Percentiles rank a stretch among this genome's conserved stretches.
These are phyloP conservation scores for Pontederia paniculata DNA, from an alignment of 176 grass and related monocot species.

Conservation along the genomic window DNA sequence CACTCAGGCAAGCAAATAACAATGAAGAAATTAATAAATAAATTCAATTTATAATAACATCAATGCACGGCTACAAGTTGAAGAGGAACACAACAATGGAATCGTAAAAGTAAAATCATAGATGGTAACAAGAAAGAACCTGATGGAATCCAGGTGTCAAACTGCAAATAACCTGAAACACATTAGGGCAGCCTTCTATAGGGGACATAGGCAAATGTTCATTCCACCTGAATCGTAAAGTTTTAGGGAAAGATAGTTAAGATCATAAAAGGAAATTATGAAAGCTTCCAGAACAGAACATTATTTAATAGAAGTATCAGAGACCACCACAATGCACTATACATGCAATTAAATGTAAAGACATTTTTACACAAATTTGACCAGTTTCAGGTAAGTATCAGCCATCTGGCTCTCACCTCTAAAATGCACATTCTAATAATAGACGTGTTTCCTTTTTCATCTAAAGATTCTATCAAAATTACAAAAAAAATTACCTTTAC, in stretches of 20 bases:
- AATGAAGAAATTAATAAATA: too few species aligned
- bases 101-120: slow-evolving; percentile 1
- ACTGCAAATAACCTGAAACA: slow-evolving; percentile 72
- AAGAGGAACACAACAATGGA: not conserved
- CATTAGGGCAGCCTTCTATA: slow-evolving; percentile 62
- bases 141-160: slow-evolving; percentile 66
- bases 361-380: too few species aligned
- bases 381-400: too few species aligned
- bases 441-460: too few species aligned
- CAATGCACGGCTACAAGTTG: not conserved
- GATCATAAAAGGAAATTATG: slow-evolving; percentile 3
- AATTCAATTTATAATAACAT: too few species aligned
- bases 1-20: too few species aligned
- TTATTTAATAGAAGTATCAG: not conserved
- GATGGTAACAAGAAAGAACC: slow-evolving; percentile 21
- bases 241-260: not conserved
- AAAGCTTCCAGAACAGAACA: not conserved
- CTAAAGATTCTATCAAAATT: too few species aligned
- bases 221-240: slow-evolving; percentile 51
- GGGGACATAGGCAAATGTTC: slow-evolving; percentile 91
- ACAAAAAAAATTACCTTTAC: too few species aligned
- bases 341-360: not conserved
- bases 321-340: not conserved
- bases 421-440: too few species aligned
- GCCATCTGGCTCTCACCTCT: too few species aligned